A percentile compares a stretch with the other conserved stretches of the same genome.
Conservation (phyloP, 2,329 filamentous ascomycete species). For the Fusarium sambucinum region DNA sequence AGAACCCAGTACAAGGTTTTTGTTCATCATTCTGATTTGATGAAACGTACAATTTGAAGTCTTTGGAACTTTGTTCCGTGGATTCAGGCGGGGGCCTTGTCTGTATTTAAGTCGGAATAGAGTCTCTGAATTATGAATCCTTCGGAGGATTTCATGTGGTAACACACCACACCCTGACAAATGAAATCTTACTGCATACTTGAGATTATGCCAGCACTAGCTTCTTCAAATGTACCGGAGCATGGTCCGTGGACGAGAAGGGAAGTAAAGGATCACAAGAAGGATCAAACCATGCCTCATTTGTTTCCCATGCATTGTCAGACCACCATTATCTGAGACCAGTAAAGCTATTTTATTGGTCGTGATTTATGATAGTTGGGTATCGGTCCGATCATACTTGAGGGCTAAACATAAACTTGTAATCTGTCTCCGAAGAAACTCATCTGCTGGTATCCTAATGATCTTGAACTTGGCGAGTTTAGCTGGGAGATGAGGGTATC, state of each 20-base stretch:
- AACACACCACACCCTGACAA: not conserved
- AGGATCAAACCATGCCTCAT: not conserved
- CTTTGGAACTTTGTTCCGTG: accelerated
- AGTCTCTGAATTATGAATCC: accelerated
- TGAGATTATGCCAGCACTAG: not conserved
- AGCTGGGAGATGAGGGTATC: no score
- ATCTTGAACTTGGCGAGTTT: no score
- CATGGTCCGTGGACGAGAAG: not conserved
- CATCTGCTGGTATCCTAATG: no score
- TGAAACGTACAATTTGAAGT: accelerated
- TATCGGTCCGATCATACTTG: not conserved
- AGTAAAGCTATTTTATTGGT: accelerated
- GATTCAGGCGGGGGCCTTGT: accelerated
- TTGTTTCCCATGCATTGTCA: accelerated
- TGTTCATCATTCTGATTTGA: not conserved
- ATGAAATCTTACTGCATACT: not conserved
- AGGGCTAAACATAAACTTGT: no score
- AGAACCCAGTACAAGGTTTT: accelerated
- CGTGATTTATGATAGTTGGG: accelerated
- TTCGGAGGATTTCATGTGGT: not conserved
- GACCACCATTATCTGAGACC: not conserved
- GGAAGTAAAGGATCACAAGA: not conserved
- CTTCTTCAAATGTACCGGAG: not conserved
- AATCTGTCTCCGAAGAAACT: no score
- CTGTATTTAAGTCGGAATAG: not conserved